These are phyloP conservation scores for Pilatotrama ljubarskyi DNA, from an alignment of 768 basidiomycete genomes.

Conservation along the genomic window DNA sequence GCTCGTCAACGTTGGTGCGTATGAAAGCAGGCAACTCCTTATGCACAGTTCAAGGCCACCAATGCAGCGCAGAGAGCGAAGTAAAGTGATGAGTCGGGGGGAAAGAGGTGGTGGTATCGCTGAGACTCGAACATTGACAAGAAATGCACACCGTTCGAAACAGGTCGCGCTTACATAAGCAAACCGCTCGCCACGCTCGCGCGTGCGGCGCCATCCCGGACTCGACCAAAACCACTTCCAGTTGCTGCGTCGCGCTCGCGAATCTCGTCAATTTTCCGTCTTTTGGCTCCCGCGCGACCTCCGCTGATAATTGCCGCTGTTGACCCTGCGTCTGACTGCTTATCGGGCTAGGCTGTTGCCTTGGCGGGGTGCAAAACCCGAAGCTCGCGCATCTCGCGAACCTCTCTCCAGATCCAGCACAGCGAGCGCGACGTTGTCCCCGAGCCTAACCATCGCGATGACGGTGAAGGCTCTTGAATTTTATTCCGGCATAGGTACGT, in stretches of 20 bases:
- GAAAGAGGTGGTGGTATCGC: conserved; percentile 17
- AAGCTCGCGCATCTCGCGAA: conserved; percentile 1
- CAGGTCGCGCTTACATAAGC: conserved; percentile 14
- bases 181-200: background rate
- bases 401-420: background rate
- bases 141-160: conserved; percentile 13
- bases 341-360: background rate
- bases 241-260: conserved; percentile 2
- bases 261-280: conserved; percentile 10
- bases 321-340: conserved; percentile 2
- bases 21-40: background rate
- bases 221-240: conserved; percentile 6
- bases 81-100: background rate
- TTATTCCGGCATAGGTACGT: conserved; percentile 76
- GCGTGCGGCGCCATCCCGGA: background rate
- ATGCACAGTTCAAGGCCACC: background rate
- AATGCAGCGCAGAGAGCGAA: background rate
- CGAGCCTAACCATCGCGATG: background rate
- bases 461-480: conserved; percentile 52
- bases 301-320: conserved; percentile 5
- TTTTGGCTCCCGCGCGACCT: conserved; percentile 7
- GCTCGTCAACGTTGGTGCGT: background rate
- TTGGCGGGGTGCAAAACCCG: background rate
- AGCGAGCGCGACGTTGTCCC: background rate
- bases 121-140: conserved; percentile 16